phyloP scores from a whole-genome alignment of 306 rosid species.

The Quercus parvula region DNA sequence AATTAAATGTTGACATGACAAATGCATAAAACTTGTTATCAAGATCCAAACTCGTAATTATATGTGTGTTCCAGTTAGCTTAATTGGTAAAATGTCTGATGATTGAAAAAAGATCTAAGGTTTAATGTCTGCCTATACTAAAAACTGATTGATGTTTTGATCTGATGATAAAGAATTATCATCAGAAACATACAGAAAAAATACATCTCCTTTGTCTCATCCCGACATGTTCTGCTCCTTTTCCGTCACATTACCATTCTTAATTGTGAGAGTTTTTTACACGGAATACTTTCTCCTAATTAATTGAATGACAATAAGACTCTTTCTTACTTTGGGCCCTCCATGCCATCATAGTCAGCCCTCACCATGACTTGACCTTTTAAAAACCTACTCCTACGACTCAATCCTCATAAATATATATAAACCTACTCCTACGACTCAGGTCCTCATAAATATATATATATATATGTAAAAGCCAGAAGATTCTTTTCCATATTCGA shows the following conservation, averaged over 20 bases:
- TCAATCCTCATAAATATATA: not conserved
- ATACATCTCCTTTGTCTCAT: too few relatives aligned
- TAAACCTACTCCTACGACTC: not conserved
- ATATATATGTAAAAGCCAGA: not conserved
- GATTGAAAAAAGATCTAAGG: accelerated
- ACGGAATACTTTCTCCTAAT: too few relatives aligned
- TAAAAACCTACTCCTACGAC: not conserved
- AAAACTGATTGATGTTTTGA: accelerated
- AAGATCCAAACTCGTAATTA: too few relatives aligned
- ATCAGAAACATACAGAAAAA: too few relatives aligned
- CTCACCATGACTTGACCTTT: not conserved
- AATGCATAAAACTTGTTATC: too few relatives aligned
- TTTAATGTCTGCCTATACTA: accelerated
- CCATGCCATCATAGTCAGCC: not conserved
- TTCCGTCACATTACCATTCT: too few relatives aligned
- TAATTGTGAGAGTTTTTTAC: too few relatives aligned
- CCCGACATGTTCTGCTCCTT: too few relatives aligned
- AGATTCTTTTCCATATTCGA: not conserved
- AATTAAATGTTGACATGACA: too few relatives aligned
- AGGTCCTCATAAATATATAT: not conserved
- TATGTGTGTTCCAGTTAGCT: accelerated
- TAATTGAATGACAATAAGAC: not conserved
- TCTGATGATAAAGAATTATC: too few relatives aligned
- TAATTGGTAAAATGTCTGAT: accelerated
- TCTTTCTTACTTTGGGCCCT: not conserved